phyloP scores from a whole-genome alignment of 768 basidiomycete genomes.

The Pleurotus salmoneostramineus region DNA sequence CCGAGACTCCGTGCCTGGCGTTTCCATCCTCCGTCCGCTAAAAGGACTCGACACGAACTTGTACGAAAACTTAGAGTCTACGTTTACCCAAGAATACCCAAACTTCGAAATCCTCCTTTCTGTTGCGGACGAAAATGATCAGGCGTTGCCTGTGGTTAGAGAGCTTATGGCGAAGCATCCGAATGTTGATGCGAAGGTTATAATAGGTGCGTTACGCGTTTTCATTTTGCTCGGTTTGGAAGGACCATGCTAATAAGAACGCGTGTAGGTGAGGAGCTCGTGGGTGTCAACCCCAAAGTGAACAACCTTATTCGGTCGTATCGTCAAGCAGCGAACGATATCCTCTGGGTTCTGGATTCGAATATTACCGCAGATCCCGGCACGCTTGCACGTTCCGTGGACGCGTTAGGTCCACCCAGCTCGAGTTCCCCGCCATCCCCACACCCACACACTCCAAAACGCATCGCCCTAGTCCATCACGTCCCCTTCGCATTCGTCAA shows the following conservation, averaged over 20 bases:
- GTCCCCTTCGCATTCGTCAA: conserved; percentile 84
- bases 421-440: conserved; percentile 19
- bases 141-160: conserved; percentile 79
- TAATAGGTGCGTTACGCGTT: conserved; percentile 57
- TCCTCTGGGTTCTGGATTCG: conserved; percentile 97
- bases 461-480: conserved; percentile 89
- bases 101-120: conserved; percentile 90
- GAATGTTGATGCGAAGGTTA: conserved; percentile 61
- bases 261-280: conserved; percentile 65
- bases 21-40: conserved; percentile 90
- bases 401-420: conserved; percentile 49
- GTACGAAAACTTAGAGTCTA: conserved; percentile 93
- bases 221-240: neutral
- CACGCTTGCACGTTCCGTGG: conserved; percentile 82
- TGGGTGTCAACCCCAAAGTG: conserved; percentile 96
- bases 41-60: conserved; percentile 95
- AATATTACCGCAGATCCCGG: conserved; percentile 77
- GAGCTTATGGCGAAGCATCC: conserved; percentile 81
- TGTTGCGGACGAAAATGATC: conserved; percentile 85
- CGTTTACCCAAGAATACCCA: conserved; percentile 88
- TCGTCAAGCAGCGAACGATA: conserved; percentile 75
- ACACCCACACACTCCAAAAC: conserved; percentile 23
- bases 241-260: neutral
- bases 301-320: conserved; percentile 93
- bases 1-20: conserved; percentile 63